Percentiles rank a stretch among this genome's conserved stretches.
Conservation (phyloP, 768 basidiomycete species). For the Rhizopogon roseolus region DNA sequence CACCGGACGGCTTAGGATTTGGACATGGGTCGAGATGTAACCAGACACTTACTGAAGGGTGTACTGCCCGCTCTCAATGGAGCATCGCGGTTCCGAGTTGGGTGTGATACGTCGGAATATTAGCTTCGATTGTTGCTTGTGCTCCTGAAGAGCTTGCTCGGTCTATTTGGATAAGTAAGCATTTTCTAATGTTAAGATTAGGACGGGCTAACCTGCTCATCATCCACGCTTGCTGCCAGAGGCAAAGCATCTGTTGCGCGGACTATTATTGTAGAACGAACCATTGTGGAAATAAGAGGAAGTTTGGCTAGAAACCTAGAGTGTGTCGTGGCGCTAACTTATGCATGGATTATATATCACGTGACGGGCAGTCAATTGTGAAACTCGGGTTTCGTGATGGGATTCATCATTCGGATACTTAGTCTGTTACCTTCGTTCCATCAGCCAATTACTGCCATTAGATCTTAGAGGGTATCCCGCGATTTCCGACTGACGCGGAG, state of each 20-base stretch:
- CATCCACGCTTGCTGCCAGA: slow-evolving; percentile 93
- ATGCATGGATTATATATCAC: not conserved
- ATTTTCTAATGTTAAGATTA: not conserved
- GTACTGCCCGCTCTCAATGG: slow-evolving; percentile 92
- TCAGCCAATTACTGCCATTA: too few species aligned
- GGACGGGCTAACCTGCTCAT: slow-evolving; percentile 70
- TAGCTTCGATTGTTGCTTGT: slow-evolving; percentile 97
- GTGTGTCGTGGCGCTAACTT: too few species aligned
- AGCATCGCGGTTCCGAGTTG: slow-evolving; percentile 93
- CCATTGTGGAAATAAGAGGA: slow-evolving; percentile 47
- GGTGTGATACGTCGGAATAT: slow-evolving; percentile 92
- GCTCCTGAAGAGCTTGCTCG: slow-evolving; percentile 89
- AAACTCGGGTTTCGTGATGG: too few species aligned
- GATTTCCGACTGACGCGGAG: too few species aligned
- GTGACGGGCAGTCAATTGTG: not conserved
- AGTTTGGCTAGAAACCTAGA: not conserved
- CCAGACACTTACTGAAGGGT: slow-evolving; percentile 80
- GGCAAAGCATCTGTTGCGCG: slow-evolving; percentile 85
- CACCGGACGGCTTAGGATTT: slow-evolving; percentile 3
- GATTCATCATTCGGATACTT: too few species aligned
- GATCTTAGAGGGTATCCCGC: not conserved
- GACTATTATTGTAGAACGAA: slow-evolving; percentile 82
- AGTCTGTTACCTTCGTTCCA: too few species aligned
- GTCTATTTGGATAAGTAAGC: slow-evolving; percentile 48
- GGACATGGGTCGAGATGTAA: not conserved